Evolutionary conservation across 768 basidiomycete species (phyloP).

Genomic region (Trichaptum fuscoviolaceum): DNA sequence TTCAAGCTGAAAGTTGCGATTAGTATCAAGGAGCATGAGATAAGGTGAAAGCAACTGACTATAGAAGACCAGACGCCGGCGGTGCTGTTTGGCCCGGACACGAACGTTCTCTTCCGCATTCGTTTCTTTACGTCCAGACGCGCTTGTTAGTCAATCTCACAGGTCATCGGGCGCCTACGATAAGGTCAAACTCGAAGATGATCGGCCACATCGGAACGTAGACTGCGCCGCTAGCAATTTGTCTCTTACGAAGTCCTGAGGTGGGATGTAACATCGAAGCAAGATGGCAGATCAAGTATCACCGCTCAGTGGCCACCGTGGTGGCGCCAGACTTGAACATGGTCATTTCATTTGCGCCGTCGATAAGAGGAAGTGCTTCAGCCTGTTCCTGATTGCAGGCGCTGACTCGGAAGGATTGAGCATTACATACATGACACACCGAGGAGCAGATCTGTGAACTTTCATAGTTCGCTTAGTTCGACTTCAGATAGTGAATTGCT

Average conservation of each 20-base stretch:
- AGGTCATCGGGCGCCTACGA: not conserved
- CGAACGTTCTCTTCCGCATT: no score
- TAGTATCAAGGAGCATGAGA: not conserved
- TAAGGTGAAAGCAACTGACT: not conserved
- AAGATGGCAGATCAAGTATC: not conserved
- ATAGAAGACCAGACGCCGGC: not conserved
- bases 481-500: not conserved
- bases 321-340: no score
- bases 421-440: not conserved
- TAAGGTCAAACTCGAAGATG: not conserved
- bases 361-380: not conserved
- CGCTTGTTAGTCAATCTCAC: not conserved
- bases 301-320: no score
- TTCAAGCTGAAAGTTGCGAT: not conserved
- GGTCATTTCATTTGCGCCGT: not conserved
- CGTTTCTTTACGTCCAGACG: no score
- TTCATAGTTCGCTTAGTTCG: not conserved
- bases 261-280: not conserved
- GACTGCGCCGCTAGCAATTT: not conserved
- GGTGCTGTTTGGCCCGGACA: no score
- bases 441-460: no score
- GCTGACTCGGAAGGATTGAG: not conserved
- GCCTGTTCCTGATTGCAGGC: not conserved
- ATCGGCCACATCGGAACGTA: not conserved
- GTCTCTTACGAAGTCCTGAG: not conserved